Conservation (phyloP, 139 green algal species). For the Volvox reticuliferus region DNA sequence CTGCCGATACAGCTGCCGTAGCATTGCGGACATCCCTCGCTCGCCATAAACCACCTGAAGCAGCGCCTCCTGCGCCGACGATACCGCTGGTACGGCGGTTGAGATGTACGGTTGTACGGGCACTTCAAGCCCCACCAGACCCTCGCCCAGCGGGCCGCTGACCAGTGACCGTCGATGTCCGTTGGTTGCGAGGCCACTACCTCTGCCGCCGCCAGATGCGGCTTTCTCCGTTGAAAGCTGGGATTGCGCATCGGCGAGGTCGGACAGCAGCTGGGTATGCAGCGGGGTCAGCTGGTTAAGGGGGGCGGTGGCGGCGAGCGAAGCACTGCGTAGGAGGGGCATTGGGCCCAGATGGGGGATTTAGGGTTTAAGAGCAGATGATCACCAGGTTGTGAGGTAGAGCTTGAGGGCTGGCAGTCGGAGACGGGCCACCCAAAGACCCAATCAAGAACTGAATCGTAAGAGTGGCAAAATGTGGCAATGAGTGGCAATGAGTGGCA, state of each 20-base stretch:
- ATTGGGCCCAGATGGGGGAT: neutral
- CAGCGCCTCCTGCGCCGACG: neutral
- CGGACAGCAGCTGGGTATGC: constrained; percentile 31
- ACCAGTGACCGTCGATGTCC: constrained; percentile 15
- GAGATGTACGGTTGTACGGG: neutral
- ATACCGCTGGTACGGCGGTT: neutral
- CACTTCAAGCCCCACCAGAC: constrained; percentile 26
- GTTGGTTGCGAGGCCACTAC: neutral
- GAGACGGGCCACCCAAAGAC: no score
- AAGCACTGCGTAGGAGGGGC: neutral
- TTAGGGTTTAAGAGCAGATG: no score
- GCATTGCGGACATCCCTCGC: constrained; percentile 29
- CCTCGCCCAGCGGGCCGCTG: constrained; percentile 29
- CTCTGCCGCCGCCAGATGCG: neutral
- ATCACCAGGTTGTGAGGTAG: no score
- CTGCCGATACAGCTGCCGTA: constrained; percentile 43
- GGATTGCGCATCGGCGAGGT: constrained; percentile 6
- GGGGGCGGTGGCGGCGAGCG: constrained; percentile 7
- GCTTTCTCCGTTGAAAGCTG: constrained; percentile 18
- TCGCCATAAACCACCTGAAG: constrained; percentile 25
- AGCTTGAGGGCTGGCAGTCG: no score
- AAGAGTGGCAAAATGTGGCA: no score
- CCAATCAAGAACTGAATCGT: no score
- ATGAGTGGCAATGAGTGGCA: no score
- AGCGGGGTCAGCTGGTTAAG: constrained; percentile 25